Conservation (phyloP, 495 filamentous ascomycete genomes). For the Bombardia bombarda region DNA sequence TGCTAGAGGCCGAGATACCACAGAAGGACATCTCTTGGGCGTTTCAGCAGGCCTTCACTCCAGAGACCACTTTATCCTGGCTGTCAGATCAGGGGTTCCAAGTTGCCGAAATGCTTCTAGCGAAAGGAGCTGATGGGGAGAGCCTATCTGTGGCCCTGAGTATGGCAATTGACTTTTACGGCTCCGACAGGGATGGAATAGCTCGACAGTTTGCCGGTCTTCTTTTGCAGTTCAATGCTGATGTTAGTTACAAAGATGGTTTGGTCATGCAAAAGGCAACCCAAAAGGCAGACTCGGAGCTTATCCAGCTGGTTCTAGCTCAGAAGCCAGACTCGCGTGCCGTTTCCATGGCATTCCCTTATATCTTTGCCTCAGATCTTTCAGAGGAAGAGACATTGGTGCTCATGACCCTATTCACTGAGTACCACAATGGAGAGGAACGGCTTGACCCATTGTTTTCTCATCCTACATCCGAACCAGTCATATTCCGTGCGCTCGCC, state of each 20-base stretch:
- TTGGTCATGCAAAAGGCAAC: constrained; percentile 34
- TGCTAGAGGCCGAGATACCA: constrained; percentile 27
- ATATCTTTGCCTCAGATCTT: constrained; percentile 29
- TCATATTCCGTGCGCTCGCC: constrained; percentile 32
- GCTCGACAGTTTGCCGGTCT: constrained; percentile 27
- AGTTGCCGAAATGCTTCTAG: constrained; percentile 30
- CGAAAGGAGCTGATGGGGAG: constrained; percentile 34
- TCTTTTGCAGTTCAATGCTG: constrained; percentile 26
- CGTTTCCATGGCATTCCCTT: constrained; percentile 34
- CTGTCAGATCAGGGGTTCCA: constrained; percentile 27
- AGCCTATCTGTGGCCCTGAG: constrained; percentile 30
- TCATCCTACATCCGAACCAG: constrained; percentile 23
- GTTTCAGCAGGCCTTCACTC: constrained; percentile 30
- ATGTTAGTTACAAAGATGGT: constrained; percentile 34
- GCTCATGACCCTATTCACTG: constrained; percentile 32
- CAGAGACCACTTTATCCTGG: constrained; percentile 25
- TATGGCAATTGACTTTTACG: constrained; percentile 23
- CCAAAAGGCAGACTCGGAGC: constrained; percentile 25
- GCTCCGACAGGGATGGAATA: constrained; percentile 20
- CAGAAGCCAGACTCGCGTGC: constrained; percentile 29
- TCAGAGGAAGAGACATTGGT: constrained; percentile 28
- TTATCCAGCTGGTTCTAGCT: constrained; percentile 29
- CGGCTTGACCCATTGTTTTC: constrained; percentile 33
- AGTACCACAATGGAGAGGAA: constrained; percentile 31
- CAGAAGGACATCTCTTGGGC: constrained; percentile 29